These are phyloP conservation scores for Colletotrichum liaoningense DNA, from an alignment of 2,329 filamentous ascomycete species.

Conservation along the genomic window DNA sequence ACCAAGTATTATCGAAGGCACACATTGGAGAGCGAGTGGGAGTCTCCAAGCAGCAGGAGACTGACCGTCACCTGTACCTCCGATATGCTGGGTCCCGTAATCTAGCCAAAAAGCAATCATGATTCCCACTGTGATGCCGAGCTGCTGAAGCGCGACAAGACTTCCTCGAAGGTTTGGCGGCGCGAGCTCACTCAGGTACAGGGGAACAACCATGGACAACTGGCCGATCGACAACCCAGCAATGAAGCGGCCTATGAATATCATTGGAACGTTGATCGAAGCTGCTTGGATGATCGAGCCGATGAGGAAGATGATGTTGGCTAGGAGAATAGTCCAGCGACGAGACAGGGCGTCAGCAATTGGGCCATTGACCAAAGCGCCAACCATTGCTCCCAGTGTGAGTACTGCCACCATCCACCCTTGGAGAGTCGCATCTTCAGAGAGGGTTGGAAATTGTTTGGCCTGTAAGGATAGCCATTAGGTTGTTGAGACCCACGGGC, in stretches of 20 bases:
- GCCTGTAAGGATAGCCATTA: neutral
- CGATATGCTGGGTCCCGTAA: constrained; percentile 54
- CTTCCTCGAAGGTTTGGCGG: constrained; percentile 60
- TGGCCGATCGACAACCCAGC: constrained; percentile 20
- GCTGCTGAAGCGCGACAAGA: constrained; percentile 56
- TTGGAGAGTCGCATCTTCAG: constrained; percentile 7
- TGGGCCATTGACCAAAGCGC: constrained; percentile 56
- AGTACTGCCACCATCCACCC: constrained; percentile 52
- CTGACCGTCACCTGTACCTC: constrained; percentile 56
- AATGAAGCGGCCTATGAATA: constrained; percentile 44
- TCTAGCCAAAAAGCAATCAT: constrained; percentile 56
- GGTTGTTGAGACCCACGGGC: constrained; percentile 41
- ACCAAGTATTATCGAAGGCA: constrained; percentile 65
- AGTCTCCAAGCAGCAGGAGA: constrained; percentile 57
- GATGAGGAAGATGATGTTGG: constrained; percentile 50
- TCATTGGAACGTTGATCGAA: constrained; percentile 51
- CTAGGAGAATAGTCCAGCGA: constrained; percentile 49
- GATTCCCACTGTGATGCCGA: constrained; percentile 56
- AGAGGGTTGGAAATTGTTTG: constrained; percentile 9
- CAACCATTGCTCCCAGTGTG: constrained; percentile 66
- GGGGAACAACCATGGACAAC: constrained; percentile 42
- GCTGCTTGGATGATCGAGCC: constrained; percentile 57
- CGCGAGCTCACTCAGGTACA: constrained; percentile 60
- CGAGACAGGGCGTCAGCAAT: constrained; percentile 49
- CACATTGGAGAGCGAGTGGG: constrained; percentile 57